A percentile compares a stretch with the other conserved stretches of the same genome.
Conservation (phyloP, 2,329 filamentous ascomycete species). For the Elsinoe australis region DNA sequence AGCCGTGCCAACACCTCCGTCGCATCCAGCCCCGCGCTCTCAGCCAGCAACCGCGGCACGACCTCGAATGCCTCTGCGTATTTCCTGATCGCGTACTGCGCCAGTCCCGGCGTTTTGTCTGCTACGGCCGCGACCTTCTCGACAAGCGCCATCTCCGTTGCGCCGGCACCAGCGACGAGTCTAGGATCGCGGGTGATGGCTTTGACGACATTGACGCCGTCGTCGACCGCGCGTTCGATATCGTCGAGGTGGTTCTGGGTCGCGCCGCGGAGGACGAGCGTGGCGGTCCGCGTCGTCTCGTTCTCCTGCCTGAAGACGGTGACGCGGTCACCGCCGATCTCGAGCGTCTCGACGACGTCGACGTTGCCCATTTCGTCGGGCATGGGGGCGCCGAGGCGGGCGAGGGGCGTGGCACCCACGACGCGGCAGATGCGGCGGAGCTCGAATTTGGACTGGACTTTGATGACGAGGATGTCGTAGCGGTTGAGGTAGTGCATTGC, state of each 20-base stretch:
- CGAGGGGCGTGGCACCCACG: constrained; percentile 91
- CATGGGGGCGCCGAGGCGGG: constrained; percentile 93
- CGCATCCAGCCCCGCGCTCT: constrained; percentile 90
- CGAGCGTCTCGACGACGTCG: constrained; percentile 90
- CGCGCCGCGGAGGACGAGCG: constrained; percentile 85
- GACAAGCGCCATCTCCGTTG: constrained; percentile 87
- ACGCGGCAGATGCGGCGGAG: constrained; percentile 90
- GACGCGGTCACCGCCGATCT: constrained; percentile 95
- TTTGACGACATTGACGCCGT: constrained; percentile 97
- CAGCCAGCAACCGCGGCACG: constrained; percentile 83
- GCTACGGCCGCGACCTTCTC: constrained; percentile 85
- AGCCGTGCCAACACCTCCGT: constrained; percentile 91
- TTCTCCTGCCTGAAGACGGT: constrained; percentile 97
- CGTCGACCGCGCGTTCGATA: constrained; percentile 91
- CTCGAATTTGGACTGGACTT: constrained; percentile 97
- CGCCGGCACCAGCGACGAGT: constrained; percentile 87
- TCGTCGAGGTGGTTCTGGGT: constrained; percentile 98
- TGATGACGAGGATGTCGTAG: constrained; percentile 91
- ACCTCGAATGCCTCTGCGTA: constrained; percentile 97
- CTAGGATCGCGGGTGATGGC: constrained; percentile 90
- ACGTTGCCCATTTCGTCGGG: constrained; percentile 98
- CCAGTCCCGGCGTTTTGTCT: constrained; percentile 84
- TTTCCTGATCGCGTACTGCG: constrained; percentile 96
- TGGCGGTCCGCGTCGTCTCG: constrained; percentile 85
- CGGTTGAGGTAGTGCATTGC: constrained; percentile 97